Percentiles rank a stretch among this genome's conserved stretches.
Evolutionary conservation across 164 flowering plant species (phyloP).

Genomic region (Cinnamomum chago): DNA sequence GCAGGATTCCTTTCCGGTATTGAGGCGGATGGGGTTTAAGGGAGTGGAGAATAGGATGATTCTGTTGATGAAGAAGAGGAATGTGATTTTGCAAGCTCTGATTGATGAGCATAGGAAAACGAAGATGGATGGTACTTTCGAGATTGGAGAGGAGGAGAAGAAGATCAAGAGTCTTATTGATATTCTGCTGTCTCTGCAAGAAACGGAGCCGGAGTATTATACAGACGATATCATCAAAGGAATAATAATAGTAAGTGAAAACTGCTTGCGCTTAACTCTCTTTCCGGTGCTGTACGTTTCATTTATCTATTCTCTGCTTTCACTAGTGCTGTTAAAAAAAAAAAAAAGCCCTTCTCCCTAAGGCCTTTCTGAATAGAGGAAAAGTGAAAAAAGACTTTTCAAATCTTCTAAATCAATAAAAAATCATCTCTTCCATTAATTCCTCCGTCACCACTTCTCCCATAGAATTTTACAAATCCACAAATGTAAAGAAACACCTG

Average conservation of each 20-base stretch:
- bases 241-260: constrained; percentile 19
- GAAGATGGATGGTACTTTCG: neutral
- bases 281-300: no score
- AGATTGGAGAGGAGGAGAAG: neutral
- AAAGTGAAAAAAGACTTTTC: no score
- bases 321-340: no score
- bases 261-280: no score
- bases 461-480: no score
- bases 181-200: constrained; percentile 20
- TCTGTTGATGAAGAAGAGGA: constrained; percentile 7
- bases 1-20: constrained; percentile 24
- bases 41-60: constrained; percentile 18
- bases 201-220: constrained; percentile 32
- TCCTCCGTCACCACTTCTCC: no score
- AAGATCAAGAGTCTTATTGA: constrained; percentile 14
- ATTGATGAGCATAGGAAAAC: constrained; percentile 9
- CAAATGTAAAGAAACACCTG: no score
- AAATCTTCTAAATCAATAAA: no score
- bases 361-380: no score
- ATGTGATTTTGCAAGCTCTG: constrained; percentile 21
- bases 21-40: constrained; percentile 23
- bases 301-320: no score
- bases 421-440: no score
- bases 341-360: no score
- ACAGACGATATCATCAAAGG: constrained; percentile 31